Percentiles rank a stretch among this genome's conserved stretches.
phyloP scores from a whole-genome alignment of 192 early-diverging fungal genomes.

The Podila epicladia region DNA sequence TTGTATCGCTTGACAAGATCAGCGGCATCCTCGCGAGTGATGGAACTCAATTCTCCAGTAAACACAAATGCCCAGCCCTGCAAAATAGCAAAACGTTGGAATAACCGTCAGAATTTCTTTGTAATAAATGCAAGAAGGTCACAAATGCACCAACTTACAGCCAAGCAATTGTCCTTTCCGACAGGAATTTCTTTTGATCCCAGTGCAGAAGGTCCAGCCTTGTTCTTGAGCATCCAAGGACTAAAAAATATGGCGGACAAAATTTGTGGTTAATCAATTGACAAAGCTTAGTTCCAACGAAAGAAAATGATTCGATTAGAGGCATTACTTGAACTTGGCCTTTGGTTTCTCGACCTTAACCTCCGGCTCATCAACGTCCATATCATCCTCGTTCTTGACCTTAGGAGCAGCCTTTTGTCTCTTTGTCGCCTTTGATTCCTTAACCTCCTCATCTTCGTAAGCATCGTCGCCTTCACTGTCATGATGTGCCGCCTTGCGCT shows the following conservation, averaged over 20 bases:
- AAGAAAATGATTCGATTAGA: too few relatives aligned
- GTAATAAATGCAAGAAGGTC: too few relatives aligned
- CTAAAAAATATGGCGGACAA: neutral
- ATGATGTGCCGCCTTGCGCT: conserved; percentile 15
- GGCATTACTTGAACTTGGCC: conserved; percentile 39
- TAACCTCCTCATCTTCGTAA: conserved; percentile 15
- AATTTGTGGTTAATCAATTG: too few relatives aligned
- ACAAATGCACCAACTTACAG: conserved; percentile 12
- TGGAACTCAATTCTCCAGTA: conserved; percentile 85
- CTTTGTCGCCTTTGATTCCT: conserved; percentile 14
- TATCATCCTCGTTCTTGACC: conserved; percentile 15
- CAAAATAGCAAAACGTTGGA: too few relatives aligned
- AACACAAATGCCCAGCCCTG: conserved; percentile 90
- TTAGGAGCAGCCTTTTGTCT: conserved; percentile 19
- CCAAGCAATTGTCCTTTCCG: conserved; percentile 78
- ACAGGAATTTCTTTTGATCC: conserved; percentile 77
- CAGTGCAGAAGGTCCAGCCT: conserved; percentile 63
- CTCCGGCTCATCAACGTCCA: conserved; percentile 41
- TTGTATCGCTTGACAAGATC: conserved; percentile 87
- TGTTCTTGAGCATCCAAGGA: conserved; percentile 43
- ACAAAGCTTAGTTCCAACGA: neutral
- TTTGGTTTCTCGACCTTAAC: conserved; percentile 33
- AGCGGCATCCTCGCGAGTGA: conserved; percentile 79
- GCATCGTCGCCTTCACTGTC: conserved; percentile 24
- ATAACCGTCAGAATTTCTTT: too few relatives aligned